phyloP scores from a whole-genome alignment of 345 rosid genomes.

The Arabidopsis suecica region DNA sequence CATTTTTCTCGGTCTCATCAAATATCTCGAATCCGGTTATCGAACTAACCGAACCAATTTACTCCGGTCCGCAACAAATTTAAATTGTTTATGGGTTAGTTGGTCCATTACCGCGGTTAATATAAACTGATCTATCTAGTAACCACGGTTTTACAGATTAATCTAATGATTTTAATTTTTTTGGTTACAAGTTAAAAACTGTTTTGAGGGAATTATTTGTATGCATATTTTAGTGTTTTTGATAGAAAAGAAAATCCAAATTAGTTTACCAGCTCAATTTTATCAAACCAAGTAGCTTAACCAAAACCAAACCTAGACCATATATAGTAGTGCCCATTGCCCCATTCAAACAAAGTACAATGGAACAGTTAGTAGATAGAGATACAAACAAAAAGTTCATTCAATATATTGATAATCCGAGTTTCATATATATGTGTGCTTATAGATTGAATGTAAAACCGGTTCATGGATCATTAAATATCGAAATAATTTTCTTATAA shows the following conservation, averaged over 20 bases:
- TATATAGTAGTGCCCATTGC: not conserved
- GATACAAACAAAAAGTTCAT: conserved; percentile 3
- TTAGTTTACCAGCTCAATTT: conserved; percentile 5
- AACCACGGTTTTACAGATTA: not conserved
- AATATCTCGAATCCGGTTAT: conserved; percentile 15
- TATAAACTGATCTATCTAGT: not conserved
- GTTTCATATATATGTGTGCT: conserved; percentile 21
- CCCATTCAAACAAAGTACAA: conserved; percentile 7
- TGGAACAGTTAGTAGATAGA: conserved; percentile 23
- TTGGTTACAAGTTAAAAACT: not conserved
- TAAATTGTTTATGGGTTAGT: not conserved
- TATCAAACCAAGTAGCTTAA: conserved; percentile 9
- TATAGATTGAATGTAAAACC: conserved; percentile 24
- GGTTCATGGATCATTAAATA: not conserved
- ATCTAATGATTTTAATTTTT: not conserved
- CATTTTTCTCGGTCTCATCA: not conserved
- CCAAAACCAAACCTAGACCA: conserved; percentile 17
- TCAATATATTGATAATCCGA: not conserved
- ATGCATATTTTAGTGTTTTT: no score
- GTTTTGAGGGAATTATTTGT: not conserved
- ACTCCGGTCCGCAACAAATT: conserved; percentile 25
- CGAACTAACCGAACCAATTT: not conserved
- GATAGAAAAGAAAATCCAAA: not conserved
- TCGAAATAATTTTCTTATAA: not conserved
- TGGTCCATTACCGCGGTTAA: not conserved